phyloP scores from a whole-genome alignment of 176 grass and related monocot genomes.

The Carex pumila region DNA sequence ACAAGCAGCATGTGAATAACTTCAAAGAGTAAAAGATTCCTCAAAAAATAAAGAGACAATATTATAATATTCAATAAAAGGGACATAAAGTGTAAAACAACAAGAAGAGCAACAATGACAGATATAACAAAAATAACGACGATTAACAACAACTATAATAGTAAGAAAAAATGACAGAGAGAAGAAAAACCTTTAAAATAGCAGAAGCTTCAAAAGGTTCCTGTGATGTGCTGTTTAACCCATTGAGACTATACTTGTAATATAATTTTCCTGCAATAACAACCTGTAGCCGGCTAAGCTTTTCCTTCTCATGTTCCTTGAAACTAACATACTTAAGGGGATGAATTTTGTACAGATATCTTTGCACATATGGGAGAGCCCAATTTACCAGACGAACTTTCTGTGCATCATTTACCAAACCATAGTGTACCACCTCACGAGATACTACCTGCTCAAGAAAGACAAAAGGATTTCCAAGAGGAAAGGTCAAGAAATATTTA shows the following conservation, averaged over 20 bases:
- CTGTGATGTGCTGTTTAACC: constrained; percentile 46
- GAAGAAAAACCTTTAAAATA: constrained; percentile 70
- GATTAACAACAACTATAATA: not conserved
- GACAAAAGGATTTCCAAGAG: not conserved
- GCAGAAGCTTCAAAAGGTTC: constrained; percentile 54
- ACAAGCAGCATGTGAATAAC: not conserved
- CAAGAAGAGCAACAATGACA: not conserved
- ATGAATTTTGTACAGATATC: constrained; percentile 71
- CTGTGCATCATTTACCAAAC: constrained; percentile 44
- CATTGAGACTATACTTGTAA: constrained; percentile 62
- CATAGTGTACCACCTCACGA: constrained; percentile 90
- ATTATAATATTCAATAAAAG: not conserved
- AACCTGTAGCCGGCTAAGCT: constrained; percentile 52
- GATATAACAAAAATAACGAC: not conserved
- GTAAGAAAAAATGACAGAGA: not conserved
- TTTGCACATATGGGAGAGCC: constrained; percentile 76
- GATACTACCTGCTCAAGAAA: constrained; percentile 52
- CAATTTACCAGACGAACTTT: constrained; percentile 52
- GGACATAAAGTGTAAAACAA: not conserved
- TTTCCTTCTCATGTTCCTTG: constrained; percentile 42
- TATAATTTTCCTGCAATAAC: constrained; percentile 68
- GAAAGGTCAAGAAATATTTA: not conserved
- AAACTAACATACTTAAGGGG: constrained; percentile 51
- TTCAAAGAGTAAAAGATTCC: not conserved
- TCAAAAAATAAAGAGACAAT: not conserved